These are phyloP conservation scores for Aphanomyces stellatus DNA, from an alignment of 352 stramenopile genomes.

Conservation along the genomic window DNA sequence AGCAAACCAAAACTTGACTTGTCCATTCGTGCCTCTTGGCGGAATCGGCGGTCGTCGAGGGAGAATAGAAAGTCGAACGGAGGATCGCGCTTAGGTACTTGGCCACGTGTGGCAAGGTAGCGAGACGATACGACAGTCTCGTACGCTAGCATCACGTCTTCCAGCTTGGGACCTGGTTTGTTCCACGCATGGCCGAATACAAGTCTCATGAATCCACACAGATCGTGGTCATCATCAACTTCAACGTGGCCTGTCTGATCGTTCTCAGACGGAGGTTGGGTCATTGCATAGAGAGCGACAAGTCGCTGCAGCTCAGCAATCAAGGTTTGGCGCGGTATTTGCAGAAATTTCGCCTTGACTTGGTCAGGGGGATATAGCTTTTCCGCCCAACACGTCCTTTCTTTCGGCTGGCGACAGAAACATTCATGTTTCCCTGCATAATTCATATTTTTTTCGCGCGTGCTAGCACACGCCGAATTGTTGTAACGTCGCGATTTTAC, in stretches of 20 bases:
- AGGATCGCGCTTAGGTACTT: not conserved
- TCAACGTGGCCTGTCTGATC: too few relatives aligned
- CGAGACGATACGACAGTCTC: too few relatives aligned
- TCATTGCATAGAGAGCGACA: too few relatives aligned
- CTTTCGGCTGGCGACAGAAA: not conserved
- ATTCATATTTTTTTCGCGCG: not conserved
- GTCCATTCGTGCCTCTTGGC: not conserved
- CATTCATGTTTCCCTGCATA: not conserved
- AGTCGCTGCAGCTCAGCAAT: too few relatives aligned
- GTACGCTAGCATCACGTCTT: too few relatives aligned
- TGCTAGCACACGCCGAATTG: not conserved
- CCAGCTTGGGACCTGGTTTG: too few relatives aligned
- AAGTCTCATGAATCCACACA: too few relatives aligned
- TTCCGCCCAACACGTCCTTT: not conserved
- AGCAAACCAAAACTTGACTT: not conserved
- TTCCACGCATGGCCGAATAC: too few relatives aligned
- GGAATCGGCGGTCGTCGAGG: not conserved
- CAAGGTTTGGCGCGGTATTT: too few relatives aligned
- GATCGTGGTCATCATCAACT: too few relatives aligned
- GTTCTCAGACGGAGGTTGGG: too few relatives aligned
- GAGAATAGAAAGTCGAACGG: not conserved
- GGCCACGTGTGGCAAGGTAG: not conserved
- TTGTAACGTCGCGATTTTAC: not conserved
- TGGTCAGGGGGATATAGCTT: not conserved
- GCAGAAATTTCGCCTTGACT: too few relatives aligned